phyloP scores from a whole-genome alignment of 2,329 filamentous ascomycete species.

The Ceratocystis destructans region DNA sequence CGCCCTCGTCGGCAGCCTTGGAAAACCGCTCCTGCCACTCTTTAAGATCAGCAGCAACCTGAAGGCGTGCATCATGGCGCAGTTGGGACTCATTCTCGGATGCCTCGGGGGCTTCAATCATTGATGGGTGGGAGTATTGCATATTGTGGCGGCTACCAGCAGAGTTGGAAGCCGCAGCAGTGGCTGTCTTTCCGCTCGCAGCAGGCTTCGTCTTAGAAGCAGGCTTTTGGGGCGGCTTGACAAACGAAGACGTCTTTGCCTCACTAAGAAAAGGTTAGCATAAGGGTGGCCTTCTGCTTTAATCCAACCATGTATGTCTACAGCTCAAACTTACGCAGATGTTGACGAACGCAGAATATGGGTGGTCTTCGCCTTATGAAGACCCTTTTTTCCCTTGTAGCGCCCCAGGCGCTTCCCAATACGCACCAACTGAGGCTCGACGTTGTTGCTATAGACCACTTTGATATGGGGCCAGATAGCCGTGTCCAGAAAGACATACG shows the following conservation, averaged over 20 bases:
- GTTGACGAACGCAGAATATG: slow-evolving; percentile 22
- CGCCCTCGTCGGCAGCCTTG: slow-evolving; percentile 70
- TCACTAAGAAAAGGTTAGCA: neutral
- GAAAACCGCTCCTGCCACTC: slow-evolving; percentile 83
- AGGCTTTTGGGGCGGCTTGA: slow-evolving; percentile 20
- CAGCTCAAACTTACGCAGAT: slow-evolving; percentile 20
- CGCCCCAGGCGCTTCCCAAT: slow-evolving; percentile 81
- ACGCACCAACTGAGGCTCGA: slow-evolving; percentile 85
- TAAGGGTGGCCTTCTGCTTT: neutral
- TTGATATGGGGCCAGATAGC: slow-evolving; percentile 71
- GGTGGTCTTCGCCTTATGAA: slow-evolving; percentile 25
- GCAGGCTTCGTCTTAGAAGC: slow-evolving; percentile 21
- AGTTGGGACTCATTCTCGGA: slow-evolving; percentile 38
- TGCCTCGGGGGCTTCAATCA: slow-evolving; percentile 33
- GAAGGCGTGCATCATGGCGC: slow-evolving; percentile 46
- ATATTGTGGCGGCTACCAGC: slow-evolving; percentile 11
- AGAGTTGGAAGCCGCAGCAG: slow-evolving; percentile 24
- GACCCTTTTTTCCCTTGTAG: slow-evolving; percentile 42
- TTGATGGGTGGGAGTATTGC: slow-evolving; percentile 19
- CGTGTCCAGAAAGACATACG: slow-evolving; percentile 56
- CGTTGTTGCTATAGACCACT: slow-evolving; percentile 74
- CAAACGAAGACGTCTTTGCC: slow-evolving; percentile 17
- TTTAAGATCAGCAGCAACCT: slow-evolving; percentile 63
- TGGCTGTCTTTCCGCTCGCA: slow-evolving; percentile 14
- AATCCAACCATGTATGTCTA: neutral